These are phyloP conservation scores for Alliaria petiolata DNA, from an alignment of 345 rosid genomes.

Conservation along the genomic window DNA sequence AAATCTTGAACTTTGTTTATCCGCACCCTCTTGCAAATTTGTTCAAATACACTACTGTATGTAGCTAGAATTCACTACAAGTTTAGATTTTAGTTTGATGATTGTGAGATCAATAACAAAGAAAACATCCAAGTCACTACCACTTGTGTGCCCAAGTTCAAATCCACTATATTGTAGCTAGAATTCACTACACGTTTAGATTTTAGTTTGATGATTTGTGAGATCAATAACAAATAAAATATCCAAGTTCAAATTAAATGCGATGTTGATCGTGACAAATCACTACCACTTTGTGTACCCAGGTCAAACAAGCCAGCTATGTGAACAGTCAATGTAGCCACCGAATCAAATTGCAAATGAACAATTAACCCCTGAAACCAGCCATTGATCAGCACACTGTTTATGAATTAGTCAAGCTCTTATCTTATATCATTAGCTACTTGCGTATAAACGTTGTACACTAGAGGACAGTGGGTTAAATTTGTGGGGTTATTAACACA, in stretches of 20 bases:
- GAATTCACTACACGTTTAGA: background rate
- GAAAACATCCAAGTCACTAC: background rate
- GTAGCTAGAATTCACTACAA: background rate
- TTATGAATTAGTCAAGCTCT: no score
- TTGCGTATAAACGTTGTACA: background rate
- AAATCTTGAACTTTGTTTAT: background rate
- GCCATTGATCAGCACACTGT: background rate
- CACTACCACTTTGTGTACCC: background rate
- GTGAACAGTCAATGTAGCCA: background rate
- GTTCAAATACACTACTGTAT: background rate
- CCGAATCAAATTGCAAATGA: background rate
- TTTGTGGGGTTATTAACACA: background rate
- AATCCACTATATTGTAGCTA: background rate
- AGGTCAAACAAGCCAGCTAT: conserved; percentile 1
- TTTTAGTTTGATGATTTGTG: background rate
- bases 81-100: background rate
- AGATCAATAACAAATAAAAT: background rate
- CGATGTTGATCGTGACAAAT: background rate
- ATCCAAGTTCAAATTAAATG: background rate
- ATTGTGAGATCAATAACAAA: background rate
- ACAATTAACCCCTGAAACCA: background rate
- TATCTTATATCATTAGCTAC: background rate
- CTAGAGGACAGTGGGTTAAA: background rate
- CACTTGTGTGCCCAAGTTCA: background rate
- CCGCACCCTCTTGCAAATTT: background rate